A percentile compares a stretch with the other conserved stretches of the same genome.
phyloP scores from a whole-genome alignment of 768 basidiomycete genomes.

The Suillus cothurnatus region DNA sequence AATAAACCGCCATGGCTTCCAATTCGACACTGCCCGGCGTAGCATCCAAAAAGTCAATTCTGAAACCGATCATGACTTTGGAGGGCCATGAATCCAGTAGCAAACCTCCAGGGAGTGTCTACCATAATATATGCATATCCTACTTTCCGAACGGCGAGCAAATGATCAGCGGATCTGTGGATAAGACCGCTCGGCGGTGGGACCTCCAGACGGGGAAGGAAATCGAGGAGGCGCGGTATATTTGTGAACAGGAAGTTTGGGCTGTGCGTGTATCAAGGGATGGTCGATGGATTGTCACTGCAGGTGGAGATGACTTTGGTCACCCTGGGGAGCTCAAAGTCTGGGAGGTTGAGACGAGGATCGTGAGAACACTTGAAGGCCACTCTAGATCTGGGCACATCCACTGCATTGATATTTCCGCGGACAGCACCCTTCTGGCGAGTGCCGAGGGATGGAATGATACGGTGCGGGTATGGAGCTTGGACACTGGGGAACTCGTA shows the following conservation, averaged over 20 bases:
- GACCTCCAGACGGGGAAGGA: neutral
- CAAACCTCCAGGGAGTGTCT: neutral
- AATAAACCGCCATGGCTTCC: neutral
- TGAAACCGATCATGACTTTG: neutral
- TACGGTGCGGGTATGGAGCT: constrained; percentile 1
- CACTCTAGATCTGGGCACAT: neutral
- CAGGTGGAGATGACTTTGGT: neutral
- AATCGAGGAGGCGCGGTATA: neutral
- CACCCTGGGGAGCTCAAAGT: neutral
- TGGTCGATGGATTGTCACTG: neutral
- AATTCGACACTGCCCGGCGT: neutral
- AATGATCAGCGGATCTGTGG: neutral
- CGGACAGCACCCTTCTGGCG: constrained; percentile 9
- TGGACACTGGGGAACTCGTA: neutral
- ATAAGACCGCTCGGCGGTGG: neutral
- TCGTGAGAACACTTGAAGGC: neutral
- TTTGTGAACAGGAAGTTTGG: neutral
- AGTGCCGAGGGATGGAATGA: neutral
- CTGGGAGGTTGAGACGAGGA: neutral
- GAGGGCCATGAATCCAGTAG: neutral
- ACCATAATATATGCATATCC: neutral
- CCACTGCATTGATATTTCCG: constrained; percentile 6
- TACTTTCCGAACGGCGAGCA: neutral
- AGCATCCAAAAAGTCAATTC: neutral
- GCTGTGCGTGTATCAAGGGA: neutral